These are phyloP conservation scores for Diaporthe longicolla DNA, from an alignment of 2,329 filamentous ascomycete species.

Conservation along the genomic window DNA sequence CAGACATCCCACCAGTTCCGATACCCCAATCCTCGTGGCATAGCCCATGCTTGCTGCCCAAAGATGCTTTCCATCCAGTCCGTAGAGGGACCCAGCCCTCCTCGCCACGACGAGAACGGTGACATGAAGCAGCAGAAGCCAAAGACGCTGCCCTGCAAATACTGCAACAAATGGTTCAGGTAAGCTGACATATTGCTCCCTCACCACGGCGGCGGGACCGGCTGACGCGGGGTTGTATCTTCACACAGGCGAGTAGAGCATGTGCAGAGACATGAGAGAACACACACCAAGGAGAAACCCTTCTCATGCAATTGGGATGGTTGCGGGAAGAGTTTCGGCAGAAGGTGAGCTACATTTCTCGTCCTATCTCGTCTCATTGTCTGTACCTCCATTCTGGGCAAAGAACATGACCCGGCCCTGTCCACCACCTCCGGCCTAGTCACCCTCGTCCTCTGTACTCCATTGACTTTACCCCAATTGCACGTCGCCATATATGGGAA, in stretches of 20 bases:
- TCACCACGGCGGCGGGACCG: conserved; percentile 50
- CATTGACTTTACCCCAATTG: conserved; percentile 32
- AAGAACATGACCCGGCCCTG: conserved; percentile 25
- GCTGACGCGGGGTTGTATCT: conserved; percentile 56
- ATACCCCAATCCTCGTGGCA: conserved; percentile 27
- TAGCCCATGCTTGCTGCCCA: conserved; percentile 22
- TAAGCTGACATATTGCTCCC: conserved; percentile 54
- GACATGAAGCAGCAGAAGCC: conserved; percentile 71
- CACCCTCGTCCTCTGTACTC: conserved; percentile 25
- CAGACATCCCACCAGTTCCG: conserved; percentile 33
- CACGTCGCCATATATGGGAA: conserved; percentile 33
- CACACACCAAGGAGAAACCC: conserved; percentile 76
- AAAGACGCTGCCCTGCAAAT: conserved; percentile 74
- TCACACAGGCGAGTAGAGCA: conserved; percentile 72
- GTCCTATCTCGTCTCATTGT: conserved; percentile 35
- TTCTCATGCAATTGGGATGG: conserved; percentile 72
- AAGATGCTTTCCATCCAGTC: conserved; percentile 68
- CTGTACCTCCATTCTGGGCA: conserved; percentile 13
- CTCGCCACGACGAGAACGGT: conserved; percentile 60
- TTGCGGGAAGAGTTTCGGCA: conserved; percentile 74
- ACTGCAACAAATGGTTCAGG: conserved; percentile 75
- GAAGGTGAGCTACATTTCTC: conserved; percentile 64
- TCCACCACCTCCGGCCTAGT: conserved; percentile 12
- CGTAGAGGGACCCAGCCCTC: conserved; percentile 61
- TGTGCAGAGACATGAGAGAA: conserved; percentile 74